Evolutionary conservation across 805 yeast species (phyloP), one percentile per base, ranked within the genome.

Genomic region (Pichia paraexigua): DNA sequence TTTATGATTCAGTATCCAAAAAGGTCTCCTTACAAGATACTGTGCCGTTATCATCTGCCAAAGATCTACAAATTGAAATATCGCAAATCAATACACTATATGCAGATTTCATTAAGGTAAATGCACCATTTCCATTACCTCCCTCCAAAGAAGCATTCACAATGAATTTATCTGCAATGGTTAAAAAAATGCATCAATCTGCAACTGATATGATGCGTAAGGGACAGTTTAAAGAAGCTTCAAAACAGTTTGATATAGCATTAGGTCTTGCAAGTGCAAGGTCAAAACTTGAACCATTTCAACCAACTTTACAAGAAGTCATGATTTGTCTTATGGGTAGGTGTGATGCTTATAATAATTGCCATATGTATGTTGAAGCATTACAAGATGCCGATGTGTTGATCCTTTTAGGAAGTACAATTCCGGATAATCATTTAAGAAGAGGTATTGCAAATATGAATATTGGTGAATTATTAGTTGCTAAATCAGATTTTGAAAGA

Each of bases 281-380:
- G 66, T 77, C 83, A 42, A 82, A 83, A 62, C 85, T 83, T 70
- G 94, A 86, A 62, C 72, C 85, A 6, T 86, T 86, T 64, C 89
- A 80, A 55, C 75, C 84, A 17, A 84, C 87, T 27, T 64, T 85
- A 47, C 86, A 82, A 63, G 94, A 86, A 63, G 66, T 84, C 47
- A 74, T 79, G 43, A 75, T 82, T 58, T 78, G 85, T 62, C 66
- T 86, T 49, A 81, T 82, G 73, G 82, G 86, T 47, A 74, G 91
- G 56, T 77, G 87, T 25, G 95, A 86, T 61, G 82, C 90, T 0
- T 73, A 78, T 57, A 69, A 85, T 61, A 72, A 81, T 63, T 68
- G 73, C 48, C 74, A 77, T 41, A 72, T 79, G 49, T 80, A 72
- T 63, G 57, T 80, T 45, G 78, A 77, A 51, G 91, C 90, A 0